Conservation (phyloP, 1,284 basidiomycete genomes). For the Coriolopsis trogii region DNA sequence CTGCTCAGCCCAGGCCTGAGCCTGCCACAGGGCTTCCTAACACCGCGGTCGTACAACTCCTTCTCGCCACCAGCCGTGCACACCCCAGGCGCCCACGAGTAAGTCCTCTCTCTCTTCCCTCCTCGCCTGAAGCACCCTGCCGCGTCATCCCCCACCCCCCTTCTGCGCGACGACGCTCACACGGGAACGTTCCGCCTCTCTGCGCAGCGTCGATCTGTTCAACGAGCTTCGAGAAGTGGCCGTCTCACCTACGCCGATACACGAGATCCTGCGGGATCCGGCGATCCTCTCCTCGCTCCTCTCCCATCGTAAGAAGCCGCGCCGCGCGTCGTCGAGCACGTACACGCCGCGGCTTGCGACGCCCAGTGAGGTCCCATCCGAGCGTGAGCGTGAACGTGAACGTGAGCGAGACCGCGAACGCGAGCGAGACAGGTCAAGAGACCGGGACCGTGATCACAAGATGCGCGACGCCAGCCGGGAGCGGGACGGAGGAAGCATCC, state of each 20-base stretch:
- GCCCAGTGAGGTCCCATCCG: slow-evolving; percentile 6
- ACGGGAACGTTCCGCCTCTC: background rate
- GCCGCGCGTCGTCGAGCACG: slow-evolving; percentile 30
- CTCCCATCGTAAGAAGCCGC: slow-evolving; percentile 30
- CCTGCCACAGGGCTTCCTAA: slow-evolving; percentile 16
- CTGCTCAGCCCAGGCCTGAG: slow-evolving; percentile 13
- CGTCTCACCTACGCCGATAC: slow-evolving; percentile 34
- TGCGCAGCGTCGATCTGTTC: slow-evolving; percentile 25
- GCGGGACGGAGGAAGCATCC: slow-evolving; percentile 5
- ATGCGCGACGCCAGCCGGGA: slow-evolving; percentile 2
- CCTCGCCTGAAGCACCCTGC: no score
- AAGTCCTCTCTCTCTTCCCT: slow-evolving; percentile 6
- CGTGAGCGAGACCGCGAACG: no score
- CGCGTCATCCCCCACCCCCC: background rate
- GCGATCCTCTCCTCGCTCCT: slow-evolving; percentile 31
- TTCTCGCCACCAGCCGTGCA: slow-evolving; percentile 22
- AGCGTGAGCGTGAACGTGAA: slow-evolving; percentile 19
- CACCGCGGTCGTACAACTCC: slow-evolving; percentile 21
- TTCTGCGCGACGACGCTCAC: background rate
- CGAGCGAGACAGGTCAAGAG: background rate
- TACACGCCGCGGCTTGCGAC: slow-evolving; percentile 20
- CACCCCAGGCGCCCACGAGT: slow-evolving; percentile 23
- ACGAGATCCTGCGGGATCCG: slow-evolving; percentile 37
- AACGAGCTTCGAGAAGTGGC: slow-evolving; percentile 35
- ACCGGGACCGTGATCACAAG: background rate